Base-by-base conservation (phyloP, 2,329 filamentous ascomycete genomes). In the Fusarium drepaniforme region DNA sequence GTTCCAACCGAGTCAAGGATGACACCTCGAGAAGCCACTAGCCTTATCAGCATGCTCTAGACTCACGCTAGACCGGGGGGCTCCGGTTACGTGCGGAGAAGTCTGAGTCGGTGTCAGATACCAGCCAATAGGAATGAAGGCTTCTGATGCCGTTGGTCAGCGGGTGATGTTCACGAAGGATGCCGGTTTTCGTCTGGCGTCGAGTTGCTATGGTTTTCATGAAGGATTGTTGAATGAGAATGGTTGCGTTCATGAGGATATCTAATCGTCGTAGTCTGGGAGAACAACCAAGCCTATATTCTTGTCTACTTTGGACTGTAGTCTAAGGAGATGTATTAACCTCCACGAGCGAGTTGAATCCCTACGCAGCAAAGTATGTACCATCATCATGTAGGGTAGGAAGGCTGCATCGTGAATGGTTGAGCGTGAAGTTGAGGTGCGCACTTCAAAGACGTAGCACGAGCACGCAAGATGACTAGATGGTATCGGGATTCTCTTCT, bases 1-100 rank as follows among this genome's bases (percentile, higher is more conserved):
- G 16, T 38, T 37, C 56, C 35, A 38, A 59, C 35, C 35, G 56
- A 59, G 56, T 59, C 56, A 59, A 59, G 56, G 56, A 59, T 59
- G 56, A 25, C 33, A 15, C 21, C 23, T 37, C 35, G 12, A 59
- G 35, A 23, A 57, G 33, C 33, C 56, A 25, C 23, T 58, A 25
- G 56, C 35, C 35, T 59, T 59, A 59, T 59, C 56, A 59, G 21
- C 16, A 40, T 11, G 16, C 33, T 38, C 21, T 28, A 59, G 16
- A 25, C 35, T 38, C 15, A 6, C 33, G 23, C 56, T 40, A 40
- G 23, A 16, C 33, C 15, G 56, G 56, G 56, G 53, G 25, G 5
- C 11, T 30, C 49, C 49, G 49, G 25, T 33, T n/a, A n/a, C 16
- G 12, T 33, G 49, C 18, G 18, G 49, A 33, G 49, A 53, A 53